A percentile compares a stretch with the other conserved stretches of the same genome.
Conservation (phyloP, 129 eudicot genomes). For the Flaveria brownii region DNA sequence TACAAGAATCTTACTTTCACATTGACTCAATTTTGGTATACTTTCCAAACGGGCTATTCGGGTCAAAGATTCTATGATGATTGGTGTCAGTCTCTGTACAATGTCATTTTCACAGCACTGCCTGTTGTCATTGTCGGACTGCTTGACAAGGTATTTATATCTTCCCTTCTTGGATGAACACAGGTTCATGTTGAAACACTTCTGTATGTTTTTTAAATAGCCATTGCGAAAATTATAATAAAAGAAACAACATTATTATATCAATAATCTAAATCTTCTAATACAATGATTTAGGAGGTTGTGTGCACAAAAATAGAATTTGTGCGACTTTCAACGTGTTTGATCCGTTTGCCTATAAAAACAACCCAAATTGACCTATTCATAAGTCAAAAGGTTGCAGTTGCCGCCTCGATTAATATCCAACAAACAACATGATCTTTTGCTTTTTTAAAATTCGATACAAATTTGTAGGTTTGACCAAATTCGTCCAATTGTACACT, state of each 20-base stretch:
- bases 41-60: conserved; percentile 87
- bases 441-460: not conserved
- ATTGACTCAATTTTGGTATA: conserved; percentile 95
- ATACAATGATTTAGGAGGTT: not conserved
- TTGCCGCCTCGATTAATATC: not conserved
- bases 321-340: not conserved
- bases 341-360: not conserved
- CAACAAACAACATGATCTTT: conserved; percentile 3
- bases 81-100: conserved; percentile 94
- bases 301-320: not conserved
- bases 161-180: not conserved
- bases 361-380: not conserved
- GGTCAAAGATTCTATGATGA: conserved; percentile 98
- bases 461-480: not conserved
- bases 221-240: not conserved
- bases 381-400: conserved; percentile 3
- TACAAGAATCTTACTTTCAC: conserved; percentile 96
- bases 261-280: not conserved
- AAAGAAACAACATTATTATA: not conserved
- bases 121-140: conserved; percentile 89
- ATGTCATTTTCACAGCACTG: conserved; percentile 92
- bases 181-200: not conserved
- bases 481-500: not conserved
- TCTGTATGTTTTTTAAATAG: not conserved
- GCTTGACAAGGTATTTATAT: conserved; percentile 74